Evolutionary conservation across 2,329 filamentous ascomycete species (phyloP).

Genomic region (Claviceps cyperi): DNA sequence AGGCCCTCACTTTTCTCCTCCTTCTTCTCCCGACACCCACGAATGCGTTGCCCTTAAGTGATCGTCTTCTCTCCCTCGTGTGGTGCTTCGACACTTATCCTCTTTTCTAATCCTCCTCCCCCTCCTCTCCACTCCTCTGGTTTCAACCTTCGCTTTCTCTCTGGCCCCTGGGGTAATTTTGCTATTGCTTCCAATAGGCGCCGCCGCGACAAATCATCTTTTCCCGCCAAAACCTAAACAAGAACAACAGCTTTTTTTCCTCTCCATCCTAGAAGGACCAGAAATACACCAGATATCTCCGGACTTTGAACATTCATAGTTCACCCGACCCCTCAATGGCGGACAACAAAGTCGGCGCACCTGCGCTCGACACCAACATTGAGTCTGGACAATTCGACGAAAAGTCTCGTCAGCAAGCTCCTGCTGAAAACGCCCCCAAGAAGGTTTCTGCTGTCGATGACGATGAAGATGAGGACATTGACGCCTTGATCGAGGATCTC

Average conservation of each 20-base stretch:
- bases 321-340: slow-evolving; percentile 28
- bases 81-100: slow-evolving; percentile 26
- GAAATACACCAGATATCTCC: neutral
- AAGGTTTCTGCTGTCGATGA: slow-evolving; percentile 37
- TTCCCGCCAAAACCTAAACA: slow-evolving; percentile 2
- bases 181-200: slow-evolving; percentile 2
- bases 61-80: slow-evolving; percentile 31
- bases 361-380: slow-evolving; percentile 49
- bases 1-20: slow-evolving; percentile 13
- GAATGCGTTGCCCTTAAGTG: slow-evolving; percentile 32
- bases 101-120: slow-evolving; percentile 6
- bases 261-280: slow-evolving; percentile 1
- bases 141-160: neutral
- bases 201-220: neutral
- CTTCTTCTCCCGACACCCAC: slow-evolving; percentile 28
- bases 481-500: slow-evolving; percentile 75
- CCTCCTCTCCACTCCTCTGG: slow-evolving; percentile 5
- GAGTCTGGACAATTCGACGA: slow-evolving; percentile 52
- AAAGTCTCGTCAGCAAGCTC: slow-evolving; percentile 30
- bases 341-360: slow-evolving; percentile 37
- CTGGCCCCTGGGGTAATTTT: slow-evolving; percentile 5
- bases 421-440: slow-evolving; percentile 20
- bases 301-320: neutral
- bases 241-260: neutral
- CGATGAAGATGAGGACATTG: slow-evolving; percentile 65